Evolutionary conservation across 2,329 filamentous ascomycete genomes (phyloP), one percentile per base, ranked within the genome.

Genomic region (Alternaria brassicae): DNA sequence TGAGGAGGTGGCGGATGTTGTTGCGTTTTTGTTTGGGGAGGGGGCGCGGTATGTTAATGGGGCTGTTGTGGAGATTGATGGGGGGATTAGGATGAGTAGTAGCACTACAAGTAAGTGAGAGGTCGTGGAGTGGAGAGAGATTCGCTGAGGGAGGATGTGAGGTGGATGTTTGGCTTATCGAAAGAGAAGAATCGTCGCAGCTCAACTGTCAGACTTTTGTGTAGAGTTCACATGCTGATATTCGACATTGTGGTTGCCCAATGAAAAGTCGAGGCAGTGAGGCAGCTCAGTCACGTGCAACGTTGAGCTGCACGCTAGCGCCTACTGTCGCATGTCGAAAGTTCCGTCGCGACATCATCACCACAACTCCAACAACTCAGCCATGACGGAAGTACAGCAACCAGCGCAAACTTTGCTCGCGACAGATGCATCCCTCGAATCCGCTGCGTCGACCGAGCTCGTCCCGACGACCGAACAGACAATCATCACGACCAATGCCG

Each of bases 1-100:
- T 1, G 81, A 80, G 51, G 83, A 85, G 68, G 78, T 84, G 25
- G 82, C 81, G 34, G 81, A 83, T 72, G 80, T 83, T 9, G 81
- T 83, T 21, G 77, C 79, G 7, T 84, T 83, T 68, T 69, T 84
- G 67, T 80, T 83, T 57, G 77, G 81, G 27, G 77, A 80, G 17
- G 80, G 79, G 51, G 74, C 73, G 30, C 70, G 75, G 58, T 84
- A 83, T 74, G 77, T 83, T 55, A 83, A 80, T 67, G 82, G 82
- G 13, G 77, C 74, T 63, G 78, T 84, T 17, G 71, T 83, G 44
- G 81, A 83, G 66, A 75, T 84, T 48, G 81, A 83, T 70, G 84
- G 84, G 4, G 78, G 75, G 28, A 55, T 75, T n/a, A 72, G 68
- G 63, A 72, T 70, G 69, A 70, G 60, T 56, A 71, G 67, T 63